These are phyloP conservation scores for Kurtzmaniella quercitrusa DNA, from an alignment of 1,139 yeast species.

Conservation along the genomic window DNA sequence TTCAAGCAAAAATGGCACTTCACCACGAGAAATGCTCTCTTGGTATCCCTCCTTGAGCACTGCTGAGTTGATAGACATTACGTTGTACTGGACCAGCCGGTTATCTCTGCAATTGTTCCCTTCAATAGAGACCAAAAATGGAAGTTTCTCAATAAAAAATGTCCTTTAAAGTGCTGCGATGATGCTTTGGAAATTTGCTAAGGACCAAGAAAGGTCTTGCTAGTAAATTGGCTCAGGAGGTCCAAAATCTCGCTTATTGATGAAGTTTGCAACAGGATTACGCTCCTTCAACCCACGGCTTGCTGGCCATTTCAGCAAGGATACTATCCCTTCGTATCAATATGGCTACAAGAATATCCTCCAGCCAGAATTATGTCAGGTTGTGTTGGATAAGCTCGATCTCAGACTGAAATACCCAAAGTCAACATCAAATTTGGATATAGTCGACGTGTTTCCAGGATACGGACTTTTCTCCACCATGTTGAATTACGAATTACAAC, in stretches of 20 bases:
- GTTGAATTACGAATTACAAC: constrained; percentile 53
- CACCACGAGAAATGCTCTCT: constrained; percentile 12
- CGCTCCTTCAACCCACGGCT: constrained; percentile 32
- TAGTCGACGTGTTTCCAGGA: constrained; percentile 64
- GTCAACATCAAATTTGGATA: constrained; percentile 40
- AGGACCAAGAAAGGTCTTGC: too few relatives aligned
- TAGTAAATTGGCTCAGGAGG: too few relatives aligned
- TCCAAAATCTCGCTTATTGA: not conserved
- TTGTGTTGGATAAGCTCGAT: constrained; percentile 38
- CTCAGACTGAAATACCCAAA: constrained; percentile 39
- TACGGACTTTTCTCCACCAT: constrained; percentile 50
- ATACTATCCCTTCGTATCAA: constrained; percentile 18
- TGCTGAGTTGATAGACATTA: constrained; percentile 34
- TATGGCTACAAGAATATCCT: constrained; percentile 17
- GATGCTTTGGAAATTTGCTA: too few relatives aligned
- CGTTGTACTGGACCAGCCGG: not conserved
- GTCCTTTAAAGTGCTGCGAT: too few relatives aligned
- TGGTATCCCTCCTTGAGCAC: constrained; percentile 19
- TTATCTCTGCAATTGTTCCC: not conserved
- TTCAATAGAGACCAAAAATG: too few relatives aligned
- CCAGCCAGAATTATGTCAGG: constrained; percentile 27
- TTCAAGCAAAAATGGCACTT: constrained; percentile 22
- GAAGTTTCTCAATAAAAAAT: too few relatives aligned
- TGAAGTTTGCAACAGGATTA: constrained; percentile 1
- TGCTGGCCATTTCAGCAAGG: constrained; percentile 14